Base-by-base conservation (phyloP, 2,329 filamentous ascomycete genomes). In the Colletotrichum eleusines region DNA sequence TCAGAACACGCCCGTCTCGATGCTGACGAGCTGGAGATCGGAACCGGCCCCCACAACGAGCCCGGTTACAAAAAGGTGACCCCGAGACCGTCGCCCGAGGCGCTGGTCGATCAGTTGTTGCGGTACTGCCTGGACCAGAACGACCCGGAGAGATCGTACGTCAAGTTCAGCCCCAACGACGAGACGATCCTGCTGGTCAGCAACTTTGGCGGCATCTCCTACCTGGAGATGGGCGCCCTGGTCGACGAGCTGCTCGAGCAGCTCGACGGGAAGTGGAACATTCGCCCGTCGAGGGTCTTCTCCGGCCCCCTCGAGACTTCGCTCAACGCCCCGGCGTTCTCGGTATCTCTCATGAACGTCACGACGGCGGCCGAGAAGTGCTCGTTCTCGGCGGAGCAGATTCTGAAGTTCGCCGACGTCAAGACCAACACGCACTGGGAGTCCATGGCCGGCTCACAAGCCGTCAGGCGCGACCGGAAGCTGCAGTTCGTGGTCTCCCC, bases 271-370 rank as follows among this genome's bases (percentile, higher is more conserved):
- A 77, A 82, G 70, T 89, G 86, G 84, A 80, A 81, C 7, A 81
- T 88, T 5, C 78, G 80, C 57, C 87, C 87, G 0, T 83, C 84
- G 4, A 84, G 91, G 38, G 85, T 92, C 62, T 84, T 88, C 62
- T 81, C 85, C 0, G 91, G 91, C 1, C 90, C 88, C 35, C 86
- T 91, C 66, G 92, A 93, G 85, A 93, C 91, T 0, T 92, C 90
- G 20, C 85, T 94, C 75, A 93, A 93, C 73, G 91, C 90, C 0
- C 86, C 91, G 0, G 91, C 90, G 0, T 93, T 93, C 76, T 91
- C 89, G 18, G 85, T 93, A 7, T 91, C 90, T 4, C 75, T 93
- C 59, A 81, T 92, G 75, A 92, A 90, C 77, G 77, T 90, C 48
- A 84, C 85, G 0, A 83, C 82, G 0, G 83, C 84, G 0, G 82